Percentiles rank a stretch among this genome's conserved stretches.
Conservation (phyloP, 1,284 basidiomycete genomes). For the Melampsora americana region DNA sequence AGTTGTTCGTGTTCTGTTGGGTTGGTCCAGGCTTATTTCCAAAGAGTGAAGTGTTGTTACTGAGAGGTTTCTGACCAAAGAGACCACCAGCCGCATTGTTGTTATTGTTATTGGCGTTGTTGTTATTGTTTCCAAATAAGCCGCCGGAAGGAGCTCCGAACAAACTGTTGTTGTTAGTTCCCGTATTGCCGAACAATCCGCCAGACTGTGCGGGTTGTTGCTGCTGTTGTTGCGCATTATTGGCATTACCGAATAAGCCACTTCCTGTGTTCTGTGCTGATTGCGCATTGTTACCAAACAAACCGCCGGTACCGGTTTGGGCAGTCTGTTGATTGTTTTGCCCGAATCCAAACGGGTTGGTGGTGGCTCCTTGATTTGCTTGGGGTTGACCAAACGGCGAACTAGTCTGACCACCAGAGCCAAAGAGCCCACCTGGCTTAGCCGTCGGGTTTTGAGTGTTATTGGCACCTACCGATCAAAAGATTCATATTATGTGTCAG, state of each 20-base stretch:
- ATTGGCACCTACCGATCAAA: constrained; percentile 15
- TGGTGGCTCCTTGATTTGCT: constrained; percentile 6
- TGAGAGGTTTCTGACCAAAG: constrained; percentile 55
- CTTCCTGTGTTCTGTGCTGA: constrained; percentile 43
- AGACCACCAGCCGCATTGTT: constrained; percentile 55
- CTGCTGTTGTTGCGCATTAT: constrained; percentile 39
- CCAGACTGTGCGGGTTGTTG: constrained; percentile 46
- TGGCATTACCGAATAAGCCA: constrained; percentile 49
- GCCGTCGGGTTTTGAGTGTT: constrained; percentile 39
- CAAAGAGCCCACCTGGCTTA: constrained; percentile 43
- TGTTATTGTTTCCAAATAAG: constrained; percentile 49
- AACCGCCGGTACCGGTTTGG: neutral
- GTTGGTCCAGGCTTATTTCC: constrained; percentile 36
- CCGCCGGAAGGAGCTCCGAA: constrained; percentile 48
- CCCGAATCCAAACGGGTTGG: constrained; percentile 28
- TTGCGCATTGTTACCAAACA: constrained; percentile 45
- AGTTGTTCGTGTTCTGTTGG: constrained; percentile 46
- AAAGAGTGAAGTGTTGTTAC: constrained; percentile 46
- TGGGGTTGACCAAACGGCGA: constrained; percentile 39
- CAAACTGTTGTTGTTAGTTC: constrained; percentile 47
- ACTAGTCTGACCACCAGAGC: constrained; percentile 13
- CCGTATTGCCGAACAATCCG: constrained; percentile 47
- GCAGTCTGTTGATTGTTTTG: constrained; percentile 42
- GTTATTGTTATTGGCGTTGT: constrained; percentile 54
- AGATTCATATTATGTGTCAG: neutral